Percentiles rank a stretch among this genome's conserved stretches.
Evolutionary conservation across 306 rosid genomes (phyloP).

Genomic region (Senna siamea): DNA sequence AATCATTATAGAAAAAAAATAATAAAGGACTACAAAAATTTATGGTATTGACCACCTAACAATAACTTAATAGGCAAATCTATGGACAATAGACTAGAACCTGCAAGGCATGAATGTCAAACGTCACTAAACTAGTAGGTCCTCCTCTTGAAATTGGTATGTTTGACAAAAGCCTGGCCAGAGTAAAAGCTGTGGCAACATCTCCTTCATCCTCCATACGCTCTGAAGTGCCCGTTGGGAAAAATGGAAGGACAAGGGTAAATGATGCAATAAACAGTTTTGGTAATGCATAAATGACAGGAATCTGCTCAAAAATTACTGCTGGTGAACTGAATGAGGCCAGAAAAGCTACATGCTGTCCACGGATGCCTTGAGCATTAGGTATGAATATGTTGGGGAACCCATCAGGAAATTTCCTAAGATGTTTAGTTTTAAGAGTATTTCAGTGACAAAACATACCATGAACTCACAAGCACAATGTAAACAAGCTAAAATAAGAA

Average conservation of each 20-base stretch:
- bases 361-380: constrained; percentile 93
- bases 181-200: constrained; percentile 94
- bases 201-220: constrained; percentile 99
- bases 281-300: constrained; percentile 92
- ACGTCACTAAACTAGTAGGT: constrained; percentile 91
- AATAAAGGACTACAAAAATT: constrained; percentile 16
- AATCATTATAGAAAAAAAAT: constrained; percentile 11
- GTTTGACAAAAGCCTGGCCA: constrained; percentile 89
- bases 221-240: constrained; percentile 94
- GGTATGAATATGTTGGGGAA: constrained; percentile 98
- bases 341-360: constrained; percentile 90
- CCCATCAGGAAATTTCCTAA: constrained; percentile 94
- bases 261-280: constrained; percentile 86
- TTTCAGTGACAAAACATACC: constrained; percentile 39
- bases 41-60: constrained; percentile 4
- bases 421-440: constrained; percentile 40
- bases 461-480: not conserved
- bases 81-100: constrained; percentile 44
- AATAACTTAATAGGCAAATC: constrained; percentile 36
- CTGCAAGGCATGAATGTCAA: constrained; percentile 99
- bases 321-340: constrained; percentile 95
- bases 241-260: constrained; percentile 93
- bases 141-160: constrained; percentile 98
- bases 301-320: constrained; percentile 94
- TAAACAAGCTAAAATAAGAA: not conserved